These are phyloP conservation scores for Suillus bovinus DNA, from an alignment of 768 basidiomycete species.

Conservation along the genomic window DNA sequence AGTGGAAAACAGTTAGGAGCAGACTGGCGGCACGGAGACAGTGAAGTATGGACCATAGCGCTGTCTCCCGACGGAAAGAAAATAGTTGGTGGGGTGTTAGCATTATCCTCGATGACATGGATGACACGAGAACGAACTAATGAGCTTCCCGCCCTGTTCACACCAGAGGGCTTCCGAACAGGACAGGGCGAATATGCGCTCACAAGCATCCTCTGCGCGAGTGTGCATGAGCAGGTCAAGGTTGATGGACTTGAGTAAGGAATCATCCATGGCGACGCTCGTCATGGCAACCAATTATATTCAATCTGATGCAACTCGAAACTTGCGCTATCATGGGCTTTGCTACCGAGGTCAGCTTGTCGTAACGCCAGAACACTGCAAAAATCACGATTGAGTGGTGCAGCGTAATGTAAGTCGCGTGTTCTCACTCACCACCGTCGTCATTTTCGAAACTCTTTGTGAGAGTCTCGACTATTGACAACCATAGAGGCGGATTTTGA, in stretches of 20 bases:
- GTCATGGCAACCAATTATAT: constrained; percentile 49
- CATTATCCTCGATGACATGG: neutral
- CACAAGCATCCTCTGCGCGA: constrained; percentile 71
- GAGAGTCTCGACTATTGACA: constrained; percentile 56
- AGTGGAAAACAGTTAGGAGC: neutral
- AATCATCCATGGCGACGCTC: constrained; percentile 50
- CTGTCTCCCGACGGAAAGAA: neutral
- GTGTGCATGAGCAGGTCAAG: constrained; percentile 85
- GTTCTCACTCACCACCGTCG: constrained; percentile 63
- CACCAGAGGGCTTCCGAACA: constrained; percentile 78
- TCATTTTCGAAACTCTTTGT: constrained; percentile 73
- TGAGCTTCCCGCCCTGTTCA: constrained; percentile 69
- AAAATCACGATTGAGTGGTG: neutral
- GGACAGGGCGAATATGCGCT: constrained; percentile 70
- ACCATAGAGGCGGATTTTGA: constrained; percentile 57
- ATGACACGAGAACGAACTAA: constrained; percentile 48
- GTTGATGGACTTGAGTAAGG: constrained; percentile 78
- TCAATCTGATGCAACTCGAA: constrained; percentile 44
- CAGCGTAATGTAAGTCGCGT: neutral
- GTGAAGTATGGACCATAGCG: neutral
- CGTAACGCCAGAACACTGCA: constrained; percentile 87
- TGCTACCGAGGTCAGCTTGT: constrained; percentile 66
- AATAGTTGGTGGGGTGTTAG: neutral
- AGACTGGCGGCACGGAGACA: neutral
- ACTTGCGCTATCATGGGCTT: constrained; percentile 67